These are phyloP conservation scores for Epichloe glyceriae DNA, from an alignment of 2,329 filamentous ascomycete genomes.

Conservation along the genomic window DNA sequence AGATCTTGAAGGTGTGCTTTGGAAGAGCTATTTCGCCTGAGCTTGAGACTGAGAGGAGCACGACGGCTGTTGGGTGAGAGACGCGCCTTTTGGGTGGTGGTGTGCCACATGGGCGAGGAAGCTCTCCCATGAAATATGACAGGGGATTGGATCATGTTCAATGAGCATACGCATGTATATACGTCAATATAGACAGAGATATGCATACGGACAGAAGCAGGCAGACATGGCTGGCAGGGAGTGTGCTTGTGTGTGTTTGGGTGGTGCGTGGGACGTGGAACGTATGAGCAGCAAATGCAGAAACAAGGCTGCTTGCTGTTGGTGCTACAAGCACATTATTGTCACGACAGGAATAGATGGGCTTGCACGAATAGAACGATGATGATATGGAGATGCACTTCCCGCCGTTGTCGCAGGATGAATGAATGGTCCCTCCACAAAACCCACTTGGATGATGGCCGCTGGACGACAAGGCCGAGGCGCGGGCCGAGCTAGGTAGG, in stretches of 20 bases:
- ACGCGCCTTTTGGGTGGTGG: no score
- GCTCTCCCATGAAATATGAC: background rate
- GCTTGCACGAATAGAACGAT: background rate
- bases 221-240: background rate
- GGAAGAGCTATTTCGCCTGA: conserved; percentile 98
- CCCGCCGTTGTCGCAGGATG: no score
- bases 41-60: background rate
- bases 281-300: background rate
- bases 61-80: background rate
- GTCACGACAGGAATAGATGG: background rate
- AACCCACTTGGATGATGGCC: no score
- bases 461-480: no score
- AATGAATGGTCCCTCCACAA: no score
- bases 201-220: background rate
- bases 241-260: background rate
- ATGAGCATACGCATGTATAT: no score
- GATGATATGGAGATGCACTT: background rate
- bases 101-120: background rate
- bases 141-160: no score
- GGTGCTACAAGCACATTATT: background rate
- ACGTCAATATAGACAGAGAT: no score
- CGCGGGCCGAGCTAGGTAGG: no score
- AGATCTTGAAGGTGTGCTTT: conserved; percentile 88
- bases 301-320: background rate
- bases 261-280: background rate